A percentile compares a stretch with the other conserved stretches of the same genome.
phyloP scores from a whole-genome alignment of 352 stramenopile genomes.

The Globisporangium emineosum region DNA sequence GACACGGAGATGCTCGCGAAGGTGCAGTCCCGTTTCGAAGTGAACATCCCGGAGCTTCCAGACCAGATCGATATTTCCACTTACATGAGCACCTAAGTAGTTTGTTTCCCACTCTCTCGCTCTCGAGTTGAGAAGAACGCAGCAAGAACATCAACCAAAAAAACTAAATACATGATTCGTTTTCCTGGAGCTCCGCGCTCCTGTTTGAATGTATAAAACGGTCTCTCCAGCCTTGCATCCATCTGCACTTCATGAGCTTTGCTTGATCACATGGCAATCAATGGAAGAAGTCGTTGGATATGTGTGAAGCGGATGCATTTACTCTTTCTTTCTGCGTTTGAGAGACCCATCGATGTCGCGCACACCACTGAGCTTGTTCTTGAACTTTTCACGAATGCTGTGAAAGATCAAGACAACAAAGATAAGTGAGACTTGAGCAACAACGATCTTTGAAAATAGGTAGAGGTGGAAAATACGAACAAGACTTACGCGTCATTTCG shows the following conservation, averaged over 20 bases:
- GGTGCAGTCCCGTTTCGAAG: constrained; percentile 99
- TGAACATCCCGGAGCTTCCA: constrained; percentile 99
- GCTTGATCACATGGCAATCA: background rate
- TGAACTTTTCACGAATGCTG: constrained; percentile 81
- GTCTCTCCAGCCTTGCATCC: background rate
- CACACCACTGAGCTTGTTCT: constrained; percentile 67
- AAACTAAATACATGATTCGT: constrained; percentile 10
- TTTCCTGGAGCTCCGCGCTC: constrained; percentile 2
- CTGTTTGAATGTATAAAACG: constrained; percentile 8
- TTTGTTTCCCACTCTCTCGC: constrained; percentile 1
- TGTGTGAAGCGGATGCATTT: constrained; percentile 6
- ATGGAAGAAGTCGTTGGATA: no score
- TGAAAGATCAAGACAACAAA: background rate
- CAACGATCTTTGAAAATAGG: background rate
- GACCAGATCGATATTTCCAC: constrained; percentile 99
- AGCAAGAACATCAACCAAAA: constrained; percentile 2
- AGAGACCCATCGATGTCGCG: constrained; percentile 55
- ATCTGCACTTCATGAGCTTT: background rate
- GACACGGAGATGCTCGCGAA: constrained; percentile 98
- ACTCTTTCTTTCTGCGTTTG: constrained; percentile 70
- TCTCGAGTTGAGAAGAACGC: constrained; percentile 1
- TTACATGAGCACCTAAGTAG: constrained; percentile 93
- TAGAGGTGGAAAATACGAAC: background rate
- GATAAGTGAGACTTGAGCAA: background rate
- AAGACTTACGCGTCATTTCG: constrained; percentile 56